These are phyloP conservation scores for Sedum album DNA, from an alignment of 164 flowering plant genomes.

Conservation along the genomic window DNA sequence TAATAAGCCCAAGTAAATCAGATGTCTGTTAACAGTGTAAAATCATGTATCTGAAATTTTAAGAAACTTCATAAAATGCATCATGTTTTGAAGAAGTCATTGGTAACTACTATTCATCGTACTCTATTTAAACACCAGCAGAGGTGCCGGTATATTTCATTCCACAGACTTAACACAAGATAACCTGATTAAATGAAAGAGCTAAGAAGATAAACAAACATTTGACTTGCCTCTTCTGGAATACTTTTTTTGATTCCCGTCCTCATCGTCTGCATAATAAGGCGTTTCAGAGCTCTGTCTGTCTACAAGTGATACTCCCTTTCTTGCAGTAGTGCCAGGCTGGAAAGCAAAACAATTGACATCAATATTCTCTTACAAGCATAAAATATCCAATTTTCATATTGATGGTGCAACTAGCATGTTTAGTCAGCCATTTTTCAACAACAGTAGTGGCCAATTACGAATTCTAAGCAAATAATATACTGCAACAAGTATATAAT, in stretches of 20 bases:
- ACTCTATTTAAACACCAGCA: not conserved
- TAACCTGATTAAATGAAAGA: not conserved
- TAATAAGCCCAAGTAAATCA: not conserved
- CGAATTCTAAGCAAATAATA: not conserved
- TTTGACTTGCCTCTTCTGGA: conserved; percentile 54
- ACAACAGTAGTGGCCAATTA: not conserved
- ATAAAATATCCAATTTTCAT: not conserved
- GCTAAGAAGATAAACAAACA: not conserved
- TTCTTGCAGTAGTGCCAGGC: conserved; percentile 85
- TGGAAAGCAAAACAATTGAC: conserved; percentile 22
- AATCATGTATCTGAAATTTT: not conserved
- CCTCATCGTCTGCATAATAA: conserved; percentile 97
- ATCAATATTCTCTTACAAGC: not conserved
- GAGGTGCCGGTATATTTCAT: not conserved
- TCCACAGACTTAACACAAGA: not conserved
- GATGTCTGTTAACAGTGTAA: not conserved
- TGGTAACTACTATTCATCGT: too few species aligned
- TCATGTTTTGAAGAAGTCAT: too few species aligned
- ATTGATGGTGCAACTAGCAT: too few species aligned
- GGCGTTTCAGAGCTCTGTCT: conserved; percentile 75
- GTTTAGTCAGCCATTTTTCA: too few species aligned
- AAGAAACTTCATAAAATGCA: too few species aligned
- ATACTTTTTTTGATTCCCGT: conserved; percentile 71
- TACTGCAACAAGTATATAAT: too few species aligned
- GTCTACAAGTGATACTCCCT: conserved; percentile 48